Evolutionary conservation across 2,329 filamentous ascomycete species (phyloP).

Genomic region (Helotiales sp.): DNA sequence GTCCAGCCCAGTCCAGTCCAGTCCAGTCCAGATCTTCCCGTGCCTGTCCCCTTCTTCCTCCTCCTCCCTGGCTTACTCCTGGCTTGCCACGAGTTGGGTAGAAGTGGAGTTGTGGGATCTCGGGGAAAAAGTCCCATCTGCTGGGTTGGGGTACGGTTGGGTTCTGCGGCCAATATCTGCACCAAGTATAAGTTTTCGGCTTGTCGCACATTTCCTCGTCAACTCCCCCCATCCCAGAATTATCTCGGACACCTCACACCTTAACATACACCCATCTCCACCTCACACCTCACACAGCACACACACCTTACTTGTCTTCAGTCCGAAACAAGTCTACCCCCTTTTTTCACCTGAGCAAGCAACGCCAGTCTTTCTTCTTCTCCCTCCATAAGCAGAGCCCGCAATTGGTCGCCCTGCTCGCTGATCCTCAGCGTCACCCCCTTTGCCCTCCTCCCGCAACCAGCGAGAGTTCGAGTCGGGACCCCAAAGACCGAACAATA

Average conservation of each 20-base stretch:
- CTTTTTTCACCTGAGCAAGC: conserved; percentile 33
- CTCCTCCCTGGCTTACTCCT: background rate
- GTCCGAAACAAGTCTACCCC: conserved; percentile 28
- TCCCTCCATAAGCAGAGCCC: conserved; percentile 18
- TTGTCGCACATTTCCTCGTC: conserved; percentile 32
- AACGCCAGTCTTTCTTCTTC: conserved; percentile 29
- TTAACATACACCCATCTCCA: conserved; percentile 5
- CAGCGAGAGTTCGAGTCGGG: conserved; percentile 19
- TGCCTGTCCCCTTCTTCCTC: background rate
- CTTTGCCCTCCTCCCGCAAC: conserved; percentile 14
- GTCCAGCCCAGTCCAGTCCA: conserved; percentile 2
- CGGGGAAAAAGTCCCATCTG: conserved; percentile 7
- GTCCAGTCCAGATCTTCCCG: background rate
- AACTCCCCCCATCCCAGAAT: conserved; percentile 25
- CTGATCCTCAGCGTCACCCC: conserved; percentile 32
- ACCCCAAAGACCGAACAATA: conserved; percentile 23
- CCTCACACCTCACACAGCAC: background rate
- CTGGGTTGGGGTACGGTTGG: background rate
- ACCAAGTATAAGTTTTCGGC: conserved; percentile 36
- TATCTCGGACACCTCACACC: conserved; percentile 19
- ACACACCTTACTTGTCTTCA: conserved; percentile 26
- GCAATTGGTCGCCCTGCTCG: conserved; percentile 35
- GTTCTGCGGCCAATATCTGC: conserved; percentile 18
- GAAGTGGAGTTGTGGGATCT: conserved; percentile 7
- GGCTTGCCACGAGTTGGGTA: conserved; percentile 1